These are phyloP conservation scores for Thielaviopsis musarum DNA, from an alignment of 2,329 filamentous ascomycete genomes.

Conservation along the genomic window DNA sequence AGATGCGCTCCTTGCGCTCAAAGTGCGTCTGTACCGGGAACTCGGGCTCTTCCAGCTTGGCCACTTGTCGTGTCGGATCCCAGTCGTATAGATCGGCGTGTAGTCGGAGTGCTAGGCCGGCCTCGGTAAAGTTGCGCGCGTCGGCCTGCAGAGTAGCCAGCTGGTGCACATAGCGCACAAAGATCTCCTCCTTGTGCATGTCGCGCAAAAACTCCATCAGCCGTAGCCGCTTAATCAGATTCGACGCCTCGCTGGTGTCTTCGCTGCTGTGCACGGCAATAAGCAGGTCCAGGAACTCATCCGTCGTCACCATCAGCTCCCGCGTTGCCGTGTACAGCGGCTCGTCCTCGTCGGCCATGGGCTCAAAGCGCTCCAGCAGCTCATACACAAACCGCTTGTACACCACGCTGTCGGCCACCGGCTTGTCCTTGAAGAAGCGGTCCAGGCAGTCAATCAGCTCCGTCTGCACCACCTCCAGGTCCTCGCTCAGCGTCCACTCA, in stretches of 20 bases:
- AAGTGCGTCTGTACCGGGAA: constrained; percentile 76
- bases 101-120: constrained; percentile 71
- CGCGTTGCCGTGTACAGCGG: constrained; percentile 59
- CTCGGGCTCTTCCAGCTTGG: constrained; percentile 53
- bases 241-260: constrained; percentile 53
- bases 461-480: constrained; percentile 78
- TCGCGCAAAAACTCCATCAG: constrained; percentile 94
- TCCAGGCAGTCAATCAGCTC: constrained; percentile 95
- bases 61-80: constrained; percentile 54
- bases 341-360: constrained; percentile 45
- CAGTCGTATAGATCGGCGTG: constrained; percentile 89
- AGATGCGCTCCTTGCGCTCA: constrained; percentile 80
- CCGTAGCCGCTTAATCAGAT: constrained; percentile 73
- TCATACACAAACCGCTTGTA: constrained; percentile 89
- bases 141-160: constrained; percentile 62
- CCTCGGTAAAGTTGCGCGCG: constrained; percentile 67
- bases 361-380: constrained; percentile 63
- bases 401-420: constrained; percentile 70
- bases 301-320: constrained; percentile 66
- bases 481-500: constrained; percentile 92
- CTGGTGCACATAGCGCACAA: constrained; percentile 89
- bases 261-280: constrained; percentile 76
- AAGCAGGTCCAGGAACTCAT: constrained; percentile 79
- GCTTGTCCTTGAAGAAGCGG: constrained; percentile 73
- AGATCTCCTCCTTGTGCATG: constrained; percentile 95